Base-by-base conservation (phyloP, 495 filamentous ascomycete species). In the Jackrogersella minutella region DNA sequence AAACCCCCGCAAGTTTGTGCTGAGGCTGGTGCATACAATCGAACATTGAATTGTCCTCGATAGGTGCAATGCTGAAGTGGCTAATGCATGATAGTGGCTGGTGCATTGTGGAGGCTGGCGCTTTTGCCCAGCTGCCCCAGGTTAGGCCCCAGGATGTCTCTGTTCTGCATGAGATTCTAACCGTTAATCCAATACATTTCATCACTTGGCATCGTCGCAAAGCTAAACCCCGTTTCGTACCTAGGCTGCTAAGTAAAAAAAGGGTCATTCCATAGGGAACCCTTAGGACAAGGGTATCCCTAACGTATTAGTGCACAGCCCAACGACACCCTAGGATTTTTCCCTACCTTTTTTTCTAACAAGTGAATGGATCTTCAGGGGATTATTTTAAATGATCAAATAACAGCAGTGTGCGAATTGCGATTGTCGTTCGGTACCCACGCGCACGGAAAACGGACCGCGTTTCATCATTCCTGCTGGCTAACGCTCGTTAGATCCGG, bases 301-400 rank as follows among this genome's bases (percentile, higher is more conserved):
- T 60, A 53, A 19, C 21, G 7, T 3, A 30, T 7, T 30, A 30
- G 26, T n/a, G n/a, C n/a, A 43, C 13, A 57, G 16, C 41, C 43
- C 33, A 55, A 17, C 36, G n/a, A 26, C 44, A 11, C 57, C 57
- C 64, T 58, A 51, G 63, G 50, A 55, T 60, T 57, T 33, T 67
- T 67, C 44, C 47, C 33, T 62, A 46, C 16, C 47, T 49, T 57
- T 67, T 36, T 55, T 53, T 21, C 19, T 31, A 41, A 39, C 36
- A 34, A 40, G 21, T 19, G 36, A 58, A 58, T 61, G 54, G 68
- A 71, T 71, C 55, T 64, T 71, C 64, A 71, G 68, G 68, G 64
- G 64, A 57, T 24, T 57, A 47, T 22, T 26, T 19, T 24, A 34
- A 33, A 37, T 47, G 56, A 11, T 34, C 40, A 43, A 68, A 64